Conservation (phyloP, 2,329 filamentous ascomycete genomes). For the Colletotrichum kahawae region DNA sequence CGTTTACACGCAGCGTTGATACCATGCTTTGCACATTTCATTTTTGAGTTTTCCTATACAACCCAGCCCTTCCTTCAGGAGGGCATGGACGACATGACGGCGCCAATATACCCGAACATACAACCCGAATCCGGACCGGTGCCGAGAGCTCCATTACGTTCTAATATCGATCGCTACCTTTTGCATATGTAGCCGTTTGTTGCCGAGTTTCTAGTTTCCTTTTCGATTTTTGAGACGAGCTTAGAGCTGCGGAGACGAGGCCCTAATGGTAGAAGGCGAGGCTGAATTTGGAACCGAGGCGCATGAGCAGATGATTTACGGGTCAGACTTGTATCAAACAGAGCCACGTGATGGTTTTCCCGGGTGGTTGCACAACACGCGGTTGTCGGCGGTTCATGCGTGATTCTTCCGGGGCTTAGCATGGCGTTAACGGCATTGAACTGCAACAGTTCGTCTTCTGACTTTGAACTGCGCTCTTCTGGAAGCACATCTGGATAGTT, state of each 20-base stretch:
- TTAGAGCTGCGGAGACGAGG: background rate
- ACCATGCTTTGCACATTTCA: conserved; percentile 14
- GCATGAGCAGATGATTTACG: background rate
- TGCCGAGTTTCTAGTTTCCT: background rate
- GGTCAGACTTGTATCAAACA: background rate
- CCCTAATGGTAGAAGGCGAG: background rate
- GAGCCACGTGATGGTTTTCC: background rate
- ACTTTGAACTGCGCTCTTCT: background rate
- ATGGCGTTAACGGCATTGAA: conserved; percentile 16
- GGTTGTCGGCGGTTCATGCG: background rate
- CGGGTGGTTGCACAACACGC: background rate
- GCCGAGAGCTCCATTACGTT: conserved; percentile 22
- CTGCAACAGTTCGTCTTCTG: background rate
- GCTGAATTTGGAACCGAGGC: background rate
- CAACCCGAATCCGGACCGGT: conserved; percentile 23
- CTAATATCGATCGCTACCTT: conserved; percentile 15
- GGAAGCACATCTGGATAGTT: background rate
- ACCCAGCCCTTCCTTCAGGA: background rate
- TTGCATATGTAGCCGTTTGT: background rate
- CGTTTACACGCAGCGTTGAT: conserved; percentile 30
- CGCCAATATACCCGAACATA: conserved; percentile 21
- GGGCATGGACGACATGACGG: conserved; percentile 12
- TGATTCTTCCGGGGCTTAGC: background rate
- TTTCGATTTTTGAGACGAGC: background rate
- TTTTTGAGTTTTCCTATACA: conserved; percentile 9